Conservation (phyloP, 768 basidiomycete genomes). For the Auriscalpium vulgare region DNA sequence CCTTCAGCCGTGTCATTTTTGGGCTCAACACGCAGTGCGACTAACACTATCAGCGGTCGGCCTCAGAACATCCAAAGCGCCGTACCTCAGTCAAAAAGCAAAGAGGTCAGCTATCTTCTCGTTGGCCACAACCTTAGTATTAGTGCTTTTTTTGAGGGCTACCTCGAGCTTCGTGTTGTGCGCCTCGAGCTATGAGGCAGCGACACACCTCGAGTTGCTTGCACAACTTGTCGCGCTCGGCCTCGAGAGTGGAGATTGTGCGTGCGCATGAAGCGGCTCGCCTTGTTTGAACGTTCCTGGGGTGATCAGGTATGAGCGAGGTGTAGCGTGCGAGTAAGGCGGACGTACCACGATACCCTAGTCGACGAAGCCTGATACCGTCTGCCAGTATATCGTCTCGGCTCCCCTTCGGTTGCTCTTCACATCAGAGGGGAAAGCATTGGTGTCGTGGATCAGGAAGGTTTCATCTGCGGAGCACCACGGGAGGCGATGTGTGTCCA, state of each 20-base stretch:
- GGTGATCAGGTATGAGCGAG: neutral
- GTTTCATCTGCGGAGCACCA: too few species aligned
- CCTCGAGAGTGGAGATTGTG: constrained; percentile 50
- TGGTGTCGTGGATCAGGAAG: too few species aligned
- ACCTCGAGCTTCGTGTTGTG: constrained; percentile 43
- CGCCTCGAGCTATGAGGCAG: constrained; percentile 41
- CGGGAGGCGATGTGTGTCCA: too few species aligned
- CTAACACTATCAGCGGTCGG: constrained; percentile 9
- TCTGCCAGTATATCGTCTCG: constrained; percentile 34
- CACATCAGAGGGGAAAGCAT: constrained; percentile 31
- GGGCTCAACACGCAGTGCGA: too few species aligned
- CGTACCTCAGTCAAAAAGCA: constrained; percentile 47
- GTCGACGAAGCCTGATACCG: constrained; percentile 69
- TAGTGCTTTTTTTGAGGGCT: constrained; percentile 42
- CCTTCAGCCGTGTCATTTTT: too few species aligned
- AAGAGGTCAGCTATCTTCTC: constrained; percentile 38
- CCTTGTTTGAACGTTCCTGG: constrained; percentile 56
- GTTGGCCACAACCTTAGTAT: constrained; percentile 38
- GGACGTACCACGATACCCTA: constrained; percentile 40
- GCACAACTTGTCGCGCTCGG: constrained; percentile 32
- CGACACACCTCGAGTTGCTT: constrained; percentile 28
- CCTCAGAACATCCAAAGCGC: neutral
- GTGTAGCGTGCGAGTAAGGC: neutral
- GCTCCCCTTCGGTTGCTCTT: constrained; percentile 28
- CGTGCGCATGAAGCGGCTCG: constrained; percentile 53